phyloP scores from a whole-genome alignment of 768 basidiomycete species.

The Tephrocybe sp. region DNA sequence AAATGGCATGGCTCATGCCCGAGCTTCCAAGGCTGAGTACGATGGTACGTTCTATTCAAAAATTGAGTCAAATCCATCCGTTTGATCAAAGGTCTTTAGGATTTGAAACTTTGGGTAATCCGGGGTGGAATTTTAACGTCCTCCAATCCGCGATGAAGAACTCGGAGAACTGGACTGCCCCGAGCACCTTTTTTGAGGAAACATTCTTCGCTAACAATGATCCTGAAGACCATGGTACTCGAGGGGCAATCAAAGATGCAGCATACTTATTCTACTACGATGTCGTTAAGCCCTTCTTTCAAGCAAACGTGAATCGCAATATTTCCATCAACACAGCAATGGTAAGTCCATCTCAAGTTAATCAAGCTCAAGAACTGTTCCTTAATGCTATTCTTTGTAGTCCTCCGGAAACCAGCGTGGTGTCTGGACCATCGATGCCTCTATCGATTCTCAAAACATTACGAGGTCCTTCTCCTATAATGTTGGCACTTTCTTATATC shows the following conservation, averaged over 20 bases:
- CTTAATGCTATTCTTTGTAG: neutral
- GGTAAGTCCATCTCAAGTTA: neutral
- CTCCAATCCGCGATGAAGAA: slow-evolving; percentile 4
- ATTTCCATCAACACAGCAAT: slow-evolving; percentile 3
- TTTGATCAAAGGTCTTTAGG: neutral
- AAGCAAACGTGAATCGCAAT: neutral
- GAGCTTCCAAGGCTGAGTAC: slow-evolving; percentile 11
- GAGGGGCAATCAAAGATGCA: neutral
- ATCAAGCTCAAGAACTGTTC: neutral
- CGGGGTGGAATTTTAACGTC: slow-evolving; percentile 7
- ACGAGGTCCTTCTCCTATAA: slow-evolving; percentile 2
- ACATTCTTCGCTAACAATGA: slow-evolving; percentile 3
- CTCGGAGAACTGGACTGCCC: slow-evolving; percentile 6
- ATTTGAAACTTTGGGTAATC: slow-evolving; percentile 5
- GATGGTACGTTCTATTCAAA: slow-evolving; percentile 1
- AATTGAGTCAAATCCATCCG: neutral
- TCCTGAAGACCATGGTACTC: slow-evolving; percentile 1
- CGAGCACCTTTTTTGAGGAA: neutral
- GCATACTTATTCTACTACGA: slow-evolving; percentile 5
- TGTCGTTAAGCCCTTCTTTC: slow-evolving; percentile 1
- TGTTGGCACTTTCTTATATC: neutral
- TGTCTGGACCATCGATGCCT: slow-evolving; percentile 5
- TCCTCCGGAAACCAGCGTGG: neutral
- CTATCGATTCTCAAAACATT: slow-evolving; percentile 4
- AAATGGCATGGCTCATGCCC: slow-evolving; percentile 8